phyloP scores from a whole-genome alignment of 768 basidiomycete genomes.

The Mycena maculata region DNA sequence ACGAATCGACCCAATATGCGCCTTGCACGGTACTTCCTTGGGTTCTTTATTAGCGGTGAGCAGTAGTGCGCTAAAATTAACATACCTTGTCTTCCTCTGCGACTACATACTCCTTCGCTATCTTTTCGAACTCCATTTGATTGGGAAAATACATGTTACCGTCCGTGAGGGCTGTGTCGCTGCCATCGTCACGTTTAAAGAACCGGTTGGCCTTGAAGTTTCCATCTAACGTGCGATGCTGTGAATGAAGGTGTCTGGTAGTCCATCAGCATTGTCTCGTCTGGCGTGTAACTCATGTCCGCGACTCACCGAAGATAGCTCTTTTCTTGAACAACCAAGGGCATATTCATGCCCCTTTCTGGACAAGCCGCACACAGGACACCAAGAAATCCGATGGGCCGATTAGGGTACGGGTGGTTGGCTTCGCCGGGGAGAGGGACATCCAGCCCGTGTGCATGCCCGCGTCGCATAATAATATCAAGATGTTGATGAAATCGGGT shows the following conservation, averaged over 20 bases:
- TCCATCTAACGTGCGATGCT: constrained; percentile 6
- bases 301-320: constrained; percentile 21
- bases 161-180: constrained; percentile 15
- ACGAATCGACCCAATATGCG: constrained; percentile 17
- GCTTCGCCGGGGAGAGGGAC: constrained; percentile 14
- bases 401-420: constrained; percentile 19
- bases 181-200: constrained; percentile 29
- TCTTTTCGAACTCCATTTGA: constrained; percentile 1
- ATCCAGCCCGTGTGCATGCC: constrained; percentile 15
- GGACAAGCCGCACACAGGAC: constrained; percentile 17
- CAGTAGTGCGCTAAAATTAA: not conserved
- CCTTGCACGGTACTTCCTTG: constrained; percentile 15
- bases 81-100: constrained; percentile 12
- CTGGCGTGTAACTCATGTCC: not conserved
- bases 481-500: constrained; percentile 12
- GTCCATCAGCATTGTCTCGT: not conserved
- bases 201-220: constrained; percentile 22
- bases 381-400: constrained; percentile 6
- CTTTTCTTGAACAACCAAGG: not conserved
- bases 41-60: not conserved
- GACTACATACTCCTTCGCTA: constrained; percentile 3
- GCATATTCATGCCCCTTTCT: constrained; percentile 22
- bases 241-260: constrained; percentile 6
- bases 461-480: constrained; percentile 10
- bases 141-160: constrained; percentile 25